Conservation (phyloP, 2,329 filamentous ascomycete genomes). For the Arthrobotrys megalospora region DNA sequence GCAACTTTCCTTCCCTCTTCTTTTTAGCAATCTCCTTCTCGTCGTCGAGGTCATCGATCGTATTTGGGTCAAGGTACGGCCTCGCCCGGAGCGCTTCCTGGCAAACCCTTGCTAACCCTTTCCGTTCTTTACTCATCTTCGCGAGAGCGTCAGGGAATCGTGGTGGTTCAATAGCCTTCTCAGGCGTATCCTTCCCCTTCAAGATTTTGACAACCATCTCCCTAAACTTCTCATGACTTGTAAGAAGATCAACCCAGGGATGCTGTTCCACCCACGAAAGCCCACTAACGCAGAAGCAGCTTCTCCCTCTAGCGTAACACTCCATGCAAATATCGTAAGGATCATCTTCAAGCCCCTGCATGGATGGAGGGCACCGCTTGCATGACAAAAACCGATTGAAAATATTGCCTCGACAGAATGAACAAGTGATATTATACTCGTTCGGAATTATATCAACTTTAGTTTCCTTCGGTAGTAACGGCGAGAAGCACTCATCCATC, state of each 20-base stretch:
- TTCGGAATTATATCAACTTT: constrained; percentile 81
- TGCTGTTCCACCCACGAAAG: constrained; percentile 95
- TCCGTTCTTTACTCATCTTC: constrained; percentile 75
- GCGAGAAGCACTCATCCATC: constrained; percentile 86
- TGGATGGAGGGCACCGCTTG: constrained; percentile 80
- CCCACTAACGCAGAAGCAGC: constrained; percentile 87
- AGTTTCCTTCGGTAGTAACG: constrained; percentile 69
- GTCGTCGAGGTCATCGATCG: constrained; percentile 73
- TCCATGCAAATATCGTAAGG: constrained; percentile 98
- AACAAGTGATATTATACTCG: constrained; percentile 93
- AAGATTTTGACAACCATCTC: constrained; percentile 82
- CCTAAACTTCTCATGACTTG: constrained; percentile 87
- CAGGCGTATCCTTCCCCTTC: constrained; percentile 71
- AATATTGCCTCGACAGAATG: constrained; percentile 95
- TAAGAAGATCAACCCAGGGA: constrained; percentile 82
- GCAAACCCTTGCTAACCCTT: constrained; percentile 91
- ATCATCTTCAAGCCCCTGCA: constrained; percentile 78
- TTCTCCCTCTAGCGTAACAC: constrained; percentile 96
- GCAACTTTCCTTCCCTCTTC: constrained; percentile 72
- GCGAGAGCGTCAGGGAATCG: constrained; percentile 79
- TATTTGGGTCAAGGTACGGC: constrained; percentile 73
- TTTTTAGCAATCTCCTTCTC: constrained; percentile 68
- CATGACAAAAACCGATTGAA: constrained; percentile 98
- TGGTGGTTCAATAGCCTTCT: constrained; percentile 73
- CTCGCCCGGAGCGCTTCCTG: constrained; percentile 86